phyloP scores from a whole-genome alignment of 2,329 filamentous ascomycete species.

The Paradendryphiella salina region DNA sequence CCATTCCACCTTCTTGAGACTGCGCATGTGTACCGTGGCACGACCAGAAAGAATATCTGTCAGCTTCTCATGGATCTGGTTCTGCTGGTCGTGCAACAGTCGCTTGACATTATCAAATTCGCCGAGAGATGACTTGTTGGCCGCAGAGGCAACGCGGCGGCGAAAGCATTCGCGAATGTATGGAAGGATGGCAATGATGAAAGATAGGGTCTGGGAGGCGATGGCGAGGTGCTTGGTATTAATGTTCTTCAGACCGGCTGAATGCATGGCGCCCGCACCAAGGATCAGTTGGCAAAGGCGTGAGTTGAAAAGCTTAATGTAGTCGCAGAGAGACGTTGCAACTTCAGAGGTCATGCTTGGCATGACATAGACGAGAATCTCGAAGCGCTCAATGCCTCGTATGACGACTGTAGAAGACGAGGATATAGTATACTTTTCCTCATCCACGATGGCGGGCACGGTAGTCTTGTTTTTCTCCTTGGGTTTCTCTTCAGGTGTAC shows the following conservation, averaged over 20 bases:
- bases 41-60: slow-evolving; percentile 89
- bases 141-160: slow-evolving; percentile 61
- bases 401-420: slow-evolving; percentile 81
- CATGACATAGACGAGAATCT: slow-evolving; percentile 80
- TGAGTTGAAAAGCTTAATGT: slow-evolving; percentile 92
- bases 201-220: slow-evolving; percentile 84
- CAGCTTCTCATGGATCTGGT: slow-evolving; percentile 87
- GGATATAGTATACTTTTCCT: slow-evolving; percentile 83
- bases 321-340: slow-evolving; percentile 76
- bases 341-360: slow-evolving; percentile 88
- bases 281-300: slow-evolving; percentile 95
- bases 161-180: slow-evolving; percentile 91
- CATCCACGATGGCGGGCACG: slow-evolving; percentile 71
- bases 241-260: slow-evolving; percentile 91
- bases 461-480: slow-evolving; percentile 52
- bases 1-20: slow-evolving; percentile 76
- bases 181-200: slow-evolving; percentile 83
- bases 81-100: slow-evolving; percentile 84
- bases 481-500: slow-evolving; percentile 34
- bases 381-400: slow-evolving; percentile 76
- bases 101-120: slow-evolving; percentile 89
- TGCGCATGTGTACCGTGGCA: slow-evolving; percentile 71
- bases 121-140: slow-evolving; percentile 58
- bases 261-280: slow-evolving; percentile 85
- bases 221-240: slow-evolving; percentile 87